These are phyloP conservation scores for Domatiomyces globalis DNA, from an alignment of 2,329 filamentous ascomycete species.

Conservation along the genomic window DNA sequence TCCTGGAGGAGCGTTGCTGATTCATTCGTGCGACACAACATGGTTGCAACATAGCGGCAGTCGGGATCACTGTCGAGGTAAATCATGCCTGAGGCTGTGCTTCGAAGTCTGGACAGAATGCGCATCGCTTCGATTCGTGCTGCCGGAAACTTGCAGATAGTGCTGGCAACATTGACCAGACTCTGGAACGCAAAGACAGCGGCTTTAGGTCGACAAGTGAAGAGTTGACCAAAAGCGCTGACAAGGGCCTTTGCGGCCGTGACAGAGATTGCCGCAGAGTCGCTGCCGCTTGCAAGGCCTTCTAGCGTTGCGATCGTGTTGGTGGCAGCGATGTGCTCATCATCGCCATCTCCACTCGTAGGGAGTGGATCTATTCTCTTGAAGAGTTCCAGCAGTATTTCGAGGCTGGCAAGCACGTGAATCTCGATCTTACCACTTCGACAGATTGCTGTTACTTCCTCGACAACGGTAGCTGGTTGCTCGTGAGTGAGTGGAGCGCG, in stretches of 20 bases:
- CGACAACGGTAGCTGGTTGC: background rate
- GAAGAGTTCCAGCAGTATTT: background rate
- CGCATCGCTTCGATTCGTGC: slow-evolving; percentile 63
- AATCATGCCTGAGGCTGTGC: slow-evolving; percentile 65
- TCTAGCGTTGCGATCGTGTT: background rate
- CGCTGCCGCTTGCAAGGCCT: background rate
- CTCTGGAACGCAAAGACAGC: slow-evolving; percentile 7
- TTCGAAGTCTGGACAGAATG: slow-evolving; percentile 65
- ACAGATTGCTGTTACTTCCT: background rate
- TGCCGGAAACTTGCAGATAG: slow-evolving; percentile 43
- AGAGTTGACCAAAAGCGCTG: slow-evolving; percentile 8
- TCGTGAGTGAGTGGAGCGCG: background rate
- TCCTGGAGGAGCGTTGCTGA: slow-evolving; percentile 27
- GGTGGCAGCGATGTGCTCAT: background rate
- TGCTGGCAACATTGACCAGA: slow-evolving; percentile 8
- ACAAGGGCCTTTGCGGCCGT: slow-evolving; percentile 8
- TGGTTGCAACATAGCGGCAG: slow-evolving; percentile 55
- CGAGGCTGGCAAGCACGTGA: background rate
- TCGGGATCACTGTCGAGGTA: slow-evolving; percentile 58
- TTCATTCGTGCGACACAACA: slow-evolving; percentile 51
- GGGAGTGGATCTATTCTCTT: background rate
- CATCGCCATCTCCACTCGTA: background rate
- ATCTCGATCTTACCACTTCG: background rate
- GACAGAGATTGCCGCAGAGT: background rate
- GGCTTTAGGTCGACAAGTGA: background rate